Evolutionary conservation across 2,329 filamentous ascomycete genomes (phyloP).

Genomic region (Monosporascus sp.): DNA sequence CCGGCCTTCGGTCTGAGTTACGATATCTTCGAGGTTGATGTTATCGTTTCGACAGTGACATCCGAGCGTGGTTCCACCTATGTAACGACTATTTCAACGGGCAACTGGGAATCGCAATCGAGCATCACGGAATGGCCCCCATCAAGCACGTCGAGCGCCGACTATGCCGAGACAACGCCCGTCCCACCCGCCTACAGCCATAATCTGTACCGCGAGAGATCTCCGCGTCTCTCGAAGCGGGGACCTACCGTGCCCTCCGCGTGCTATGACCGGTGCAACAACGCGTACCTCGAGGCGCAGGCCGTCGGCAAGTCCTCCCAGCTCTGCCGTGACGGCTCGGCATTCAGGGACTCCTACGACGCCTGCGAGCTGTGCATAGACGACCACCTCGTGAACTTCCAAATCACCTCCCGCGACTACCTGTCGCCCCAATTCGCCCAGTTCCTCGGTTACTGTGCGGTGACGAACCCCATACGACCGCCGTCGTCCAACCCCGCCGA

Average conservation of each 20-base stretch:
- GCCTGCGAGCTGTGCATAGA: constrained; percentile 40
- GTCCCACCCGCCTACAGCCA: neutral
- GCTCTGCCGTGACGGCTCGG: constrained; percentile 40
- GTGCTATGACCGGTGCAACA: constrained; percentile 52
- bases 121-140: constrained; percentile 37
- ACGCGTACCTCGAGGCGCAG: constrained; percentile 41
- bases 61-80: constrained; percentile 25
- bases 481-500: constrained; percentile 3
- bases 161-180: constrained; percentile 1
- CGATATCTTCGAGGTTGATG: constrained; percentile 50
- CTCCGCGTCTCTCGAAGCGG: constrained; percentile 32
- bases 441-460: constrained; percentile 41
- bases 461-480: neutral
- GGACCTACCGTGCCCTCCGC: constrained; percentile 35
- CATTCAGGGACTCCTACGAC: constrained; percentile 32
- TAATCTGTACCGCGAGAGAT: neutral
- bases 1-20: constrained; percentile 57
- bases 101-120: constrained; percentile 50
- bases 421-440: constrained; percentile 35
- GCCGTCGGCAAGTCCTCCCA: constrained; percentile 38
- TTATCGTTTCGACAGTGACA: constrained; percentile 28
- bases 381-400: constrained; percentile 16
- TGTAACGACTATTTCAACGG: constrained; percentile 43
- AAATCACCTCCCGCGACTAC: constrained; percentile 28
- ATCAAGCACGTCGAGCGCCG: constrained; percentile 16